A percentile compares a stretch with the other conserved stretches of the same genome.
phyloP scores from a whole-genome alignment of 345 rosid genomes.

The Dipteronia dyeriana region DNA sequence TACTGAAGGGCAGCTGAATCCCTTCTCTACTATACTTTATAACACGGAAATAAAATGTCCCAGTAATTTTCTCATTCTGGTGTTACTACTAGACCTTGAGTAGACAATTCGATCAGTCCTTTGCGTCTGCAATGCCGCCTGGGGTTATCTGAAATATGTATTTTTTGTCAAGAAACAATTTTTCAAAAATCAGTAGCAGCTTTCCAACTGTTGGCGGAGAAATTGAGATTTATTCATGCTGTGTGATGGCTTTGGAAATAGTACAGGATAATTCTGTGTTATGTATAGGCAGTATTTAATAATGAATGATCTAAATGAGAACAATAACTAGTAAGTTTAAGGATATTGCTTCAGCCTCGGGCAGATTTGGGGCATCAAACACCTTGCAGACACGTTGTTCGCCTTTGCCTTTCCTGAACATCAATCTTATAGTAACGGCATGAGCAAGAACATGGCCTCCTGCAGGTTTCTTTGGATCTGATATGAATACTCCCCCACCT shows the following conservation, averaged over 20 bases:
- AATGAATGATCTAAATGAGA: neutral
- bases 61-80: neutral
- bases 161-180: conserved; percentile 47
- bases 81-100: neutral
- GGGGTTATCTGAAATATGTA: conserved; percentile 78
- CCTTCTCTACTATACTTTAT: neutral
- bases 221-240: neutral
- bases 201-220: neutral
- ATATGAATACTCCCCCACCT: conserved; percentile 83
- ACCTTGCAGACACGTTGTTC: conserved; percentile 87
- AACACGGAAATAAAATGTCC: neutral
- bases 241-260: neutral
- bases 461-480: conserved; percentile 90
- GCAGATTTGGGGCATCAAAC: conserved; percentile 91
- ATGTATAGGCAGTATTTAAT: neutral
- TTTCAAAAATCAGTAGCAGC: neutral
- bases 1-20: neutral
- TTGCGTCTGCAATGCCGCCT: conserved; percentile 87
- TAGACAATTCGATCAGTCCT: conserved; percentile 48
- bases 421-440: conserved; percentile 82
- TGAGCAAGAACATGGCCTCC: conserved; percentile 91
- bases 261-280: neutral
- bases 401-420: conserved; percentile 95
- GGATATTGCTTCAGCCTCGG: conserved; percentile 98
- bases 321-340: neutral